Conservation (phyloP, 495 filamentous ascomycete genomes). For the Aspergillus homomorphus region DNA sequence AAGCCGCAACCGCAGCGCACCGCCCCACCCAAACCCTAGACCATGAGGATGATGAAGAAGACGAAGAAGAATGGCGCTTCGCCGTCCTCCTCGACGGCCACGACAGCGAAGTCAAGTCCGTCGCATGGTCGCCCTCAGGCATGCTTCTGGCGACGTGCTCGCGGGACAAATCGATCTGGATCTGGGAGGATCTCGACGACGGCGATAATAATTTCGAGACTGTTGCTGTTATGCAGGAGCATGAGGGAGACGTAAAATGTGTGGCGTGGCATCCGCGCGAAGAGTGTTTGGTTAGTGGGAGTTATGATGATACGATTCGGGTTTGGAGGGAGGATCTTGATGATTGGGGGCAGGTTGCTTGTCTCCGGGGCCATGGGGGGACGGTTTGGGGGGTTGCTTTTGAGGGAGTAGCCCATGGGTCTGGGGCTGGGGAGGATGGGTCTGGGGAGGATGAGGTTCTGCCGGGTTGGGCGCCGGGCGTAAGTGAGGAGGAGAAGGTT, state of each 20-base stretch:
- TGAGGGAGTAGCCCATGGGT: slow-evolving; percentile 44
- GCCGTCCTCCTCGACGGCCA: slow-evolving; percentile 87
- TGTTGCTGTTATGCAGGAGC: slow-evolving; percentile 88
- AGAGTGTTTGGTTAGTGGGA: slow-evolving; percentile 76
- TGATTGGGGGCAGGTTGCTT: slow-evolving; percentile 89
- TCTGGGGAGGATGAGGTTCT: too few relatives aligned
- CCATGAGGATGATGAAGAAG: slow-evolving; percentile 36
- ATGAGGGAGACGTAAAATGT: slow-evolving; percentile 90
- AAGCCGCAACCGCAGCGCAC: slow-evolving; percentile 7
- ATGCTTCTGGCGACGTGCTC: slow-evolving; percentile 84
- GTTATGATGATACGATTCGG: slow-evolving; percentile 89
- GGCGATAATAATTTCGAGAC: slow-evolving; percentile 95
- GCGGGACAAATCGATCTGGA: slow-evolving; percentile 95
- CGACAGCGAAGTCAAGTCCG: slow-evolving; percentile 86
- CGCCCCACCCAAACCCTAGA: too few relatives aligned
- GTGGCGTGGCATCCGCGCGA: slow-evolving; percentile 86
- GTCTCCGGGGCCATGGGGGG: slow-evolving; percentile 66
- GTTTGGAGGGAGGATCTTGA: slow-evolving; percentile 87
- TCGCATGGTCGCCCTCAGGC: slow-evolving; percentile 76
- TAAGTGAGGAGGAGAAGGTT: background rate
- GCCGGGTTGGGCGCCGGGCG: slow-evolving; percentile 15
- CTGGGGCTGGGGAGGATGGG: background rate
- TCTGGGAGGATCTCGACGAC: slow-evolving; percentile 87
- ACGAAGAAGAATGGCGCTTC: slow-evolving; percentile 83
- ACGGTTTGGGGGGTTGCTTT: slow-evolving; percentile 91